These are phyloP conservation scores for Abrus precatorius DNA, from an alignment of 306 rosid genomes.

Conservation along the genomic window DNA sequence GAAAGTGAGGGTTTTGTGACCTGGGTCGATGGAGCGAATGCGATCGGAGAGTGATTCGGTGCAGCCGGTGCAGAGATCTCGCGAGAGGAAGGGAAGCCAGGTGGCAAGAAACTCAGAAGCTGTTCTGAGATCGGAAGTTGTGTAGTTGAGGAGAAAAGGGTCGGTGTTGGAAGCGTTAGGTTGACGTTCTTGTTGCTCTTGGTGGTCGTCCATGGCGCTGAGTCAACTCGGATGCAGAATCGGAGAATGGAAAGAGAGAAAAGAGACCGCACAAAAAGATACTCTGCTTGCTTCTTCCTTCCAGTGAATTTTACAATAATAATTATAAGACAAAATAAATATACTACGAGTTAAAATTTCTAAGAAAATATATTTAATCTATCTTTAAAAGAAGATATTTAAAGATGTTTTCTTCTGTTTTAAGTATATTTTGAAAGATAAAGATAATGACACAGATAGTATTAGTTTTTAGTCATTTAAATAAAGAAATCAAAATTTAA, in stretches of 20 bases:
- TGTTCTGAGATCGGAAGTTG: constrained; percentile 80
- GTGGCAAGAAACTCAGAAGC: constrained; percentile 87
- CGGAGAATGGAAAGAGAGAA: not conserved
- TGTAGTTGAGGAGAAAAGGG: constrained; percentile 69
- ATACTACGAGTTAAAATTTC: too few relatives aligned
- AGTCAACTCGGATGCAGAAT: constrained; percentile 46
- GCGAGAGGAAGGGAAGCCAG: constrained; percentile 92
- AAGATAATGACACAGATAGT: too few relatives aligned
- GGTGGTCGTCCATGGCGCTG: constrained; percentile 55
- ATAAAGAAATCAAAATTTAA: too few relatives aligned
- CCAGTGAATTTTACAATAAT: too few relatives aligned
- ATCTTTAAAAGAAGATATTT: too few relatives aligned
- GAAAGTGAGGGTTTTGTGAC: constrained; percentile 46
- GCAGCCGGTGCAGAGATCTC: constrained; percentile 82
- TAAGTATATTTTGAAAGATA: too few relatives aligned
- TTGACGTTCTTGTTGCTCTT: not conserved
- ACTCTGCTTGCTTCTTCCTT: not conserved
- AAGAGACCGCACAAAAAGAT: constrained; percentile 15
- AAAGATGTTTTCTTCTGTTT: too few relatives aligned
- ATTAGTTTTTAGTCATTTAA: too few relatives aligned
- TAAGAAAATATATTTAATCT: too few relatives aligned
- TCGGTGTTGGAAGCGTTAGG: constrained; percentile 53
- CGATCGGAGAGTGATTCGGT: constrained; percentile 72
- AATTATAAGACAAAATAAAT: too few relatives aligned
- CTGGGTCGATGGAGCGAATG: constrained; percentile 73